Base-by-base conservation (phyloP, 2,329 filamentous ascomycete genomes). In the Ilyonectria sp. region DNA sequence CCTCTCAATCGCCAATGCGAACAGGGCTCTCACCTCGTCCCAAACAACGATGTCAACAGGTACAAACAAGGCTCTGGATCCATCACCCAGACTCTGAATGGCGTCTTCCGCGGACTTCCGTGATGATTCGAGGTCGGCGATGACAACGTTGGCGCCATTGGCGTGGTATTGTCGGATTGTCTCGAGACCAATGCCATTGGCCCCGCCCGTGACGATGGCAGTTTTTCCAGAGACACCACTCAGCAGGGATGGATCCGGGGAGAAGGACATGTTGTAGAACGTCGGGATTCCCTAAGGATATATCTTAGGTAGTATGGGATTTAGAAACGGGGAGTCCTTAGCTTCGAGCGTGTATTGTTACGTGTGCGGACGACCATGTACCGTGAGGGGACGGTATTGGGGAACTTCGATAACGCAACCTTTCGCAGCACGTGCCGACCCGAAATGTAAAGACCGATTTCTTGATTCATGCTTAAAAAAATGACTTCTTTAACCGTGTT, bases 151-250 rank as follows among this genome's bases (percentile, higher is more conserved):
- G 23, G 69, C 70, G 6, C 69, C 67, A 17, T 64, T 50, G 9
- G 29, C 23, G 37, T 65, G 23, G 52, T 56, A 72, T 13, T 54
- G 31, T 9, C 23, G 29, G 3, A 50, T 40, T 3, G 60, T 60
- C 10, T 54, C 60, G 17, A 58, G 43, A 17, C 70, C 70, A 37
- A 72, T 71, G 3, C 67, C 69, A 23, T 50, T 46, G 8, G 60
- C 63, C 19, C 58, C 69, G 21, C 70, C 70, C 2, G 66, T 72
- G 15, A 71, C 29, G 6, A 69, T 52, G 15, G 60, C 68, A 3
- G 70, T 71, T 53, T 72, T 70, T 21, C 56, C 57, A 31, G 33
- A 2, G 9, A 61, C 26, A 13, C 29, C 37, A 9, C 43, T 19
- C 4, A 56, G 35, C 5, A 63, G 35, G 15, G 60, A 63, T 6